A percentile compares a stretch with the other conserved stretches of the same genome.
Conservation (phyloP, 768 basidiomycete genomes). For the Dioszegia crocea region DNA sequence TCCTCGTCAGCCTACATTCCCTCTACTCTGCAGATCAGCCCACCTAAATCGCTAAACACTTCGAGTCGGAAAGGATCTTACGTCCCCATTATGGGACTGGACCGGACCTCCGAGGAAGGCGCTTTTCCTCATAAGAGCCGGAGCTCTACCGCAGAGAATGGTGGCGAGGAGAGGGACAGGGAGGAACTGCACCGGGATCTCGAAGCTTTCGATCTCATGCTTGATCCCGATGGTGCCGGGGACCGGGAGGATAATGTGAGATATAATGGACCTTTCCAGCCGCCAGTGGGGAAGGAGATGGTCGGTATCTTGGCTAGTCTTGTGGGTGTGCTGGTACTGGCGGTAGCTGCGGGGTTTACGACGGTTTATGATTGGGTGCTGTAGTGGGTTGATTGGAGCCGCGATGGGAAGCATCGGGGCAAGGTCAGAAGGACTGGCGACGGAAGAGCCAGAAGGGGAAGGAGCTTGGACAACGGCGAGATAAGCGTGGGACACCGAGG, state of each 20-base stretch:
- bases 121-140: background rate
- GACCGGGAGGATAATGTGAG: background rate
- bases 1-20: background rate
- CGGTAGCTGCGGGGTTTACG: conserved; percentile 37
- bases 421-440: too few species aligned
- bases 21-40: background rate
- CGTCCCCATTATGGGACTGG: background rate
- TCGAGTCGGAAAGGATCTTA: conserved; percentile 1
- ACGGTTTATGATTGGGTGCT: conserved; percentile 46
- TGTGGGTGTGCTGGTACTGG: conserved; percentile 25
- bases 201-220: conserved; percentile 7
- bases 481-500: too few species aligned
- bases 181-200: background rate
- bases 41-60: too few species aligned
- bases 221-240: background rate
- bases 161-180: conserved; percentile 1
- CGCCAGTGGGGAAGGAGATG: conserved; percentile 29
- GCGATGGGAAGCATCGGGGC: too few species aligned
- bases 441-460: too few species aligned
- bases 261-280: conserved; percentile 33
- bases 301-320: conserved; percentile 23
- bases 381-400: conserved; percentile 7
- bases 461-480: too few species aligned
- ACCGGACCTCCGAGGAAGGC: background rate
- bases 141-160: too few species aligned